Percentiles rank a stretch among this genome's conserved stretches.
These are phyloP conservation scores for Trametes cingulata DNA, from an alignment of 768 basidiomycete genomes.

Conservation along the genomic window DNA sequence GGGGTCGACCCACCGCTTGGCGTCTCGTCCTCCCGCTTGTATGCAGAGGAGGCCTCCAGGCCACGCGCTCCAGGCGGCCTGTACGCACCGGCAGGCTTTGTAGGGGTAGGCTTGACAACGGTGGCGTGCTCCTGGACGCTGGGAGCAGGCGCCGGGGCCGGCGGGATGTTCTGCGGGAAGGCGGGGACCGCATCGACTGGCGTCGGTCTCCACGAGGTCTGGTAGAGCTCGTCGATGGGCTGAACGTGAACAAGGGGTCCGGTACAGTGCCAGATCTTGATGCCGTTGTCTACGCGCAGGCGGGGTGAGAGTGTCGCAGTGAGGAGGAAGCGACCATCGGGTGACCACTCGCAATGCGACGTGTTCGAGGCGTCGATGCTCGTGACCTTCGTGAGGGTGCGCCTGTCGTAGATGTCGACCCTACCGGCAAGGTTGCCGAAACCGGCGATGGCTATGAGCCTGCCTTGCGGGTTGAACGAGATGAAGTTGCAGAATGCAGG, in stretches of 20 bases:
- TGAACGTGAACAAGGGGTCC: conserved; percentile 88
- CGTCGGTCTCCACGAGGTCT: conserved; percentile 79
- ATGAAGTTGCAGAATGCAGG: conserved; percentile 89
- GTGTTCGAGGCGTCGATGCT: conserved; percentile 90
- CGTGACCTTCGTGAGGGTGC: conserved; percentile 75
- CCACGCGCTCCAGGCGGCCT: conserved; percentile 93
- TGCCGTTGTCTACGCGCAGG: conserved; percentile 93
- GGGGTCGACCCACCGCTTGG: conserved; percentile 66
- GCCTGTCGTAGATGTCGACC: conserved; percentile 89
- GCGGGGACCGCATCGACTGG: conserved; percentile 63
- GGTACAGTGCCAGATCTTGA: conserved; percentile 94
- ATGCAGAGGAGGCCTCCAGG: conserved; percentile 82
- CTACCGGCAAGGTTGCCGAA: conserved; percentile 97
- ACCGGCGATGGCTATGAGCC: conserved; percentile 85
- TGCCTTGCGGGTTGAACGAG: conserved; percentile 91
- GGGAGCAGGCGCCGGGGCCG: conserved; percentile 63
- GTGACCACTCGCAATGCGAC: conserved; percentile 93
- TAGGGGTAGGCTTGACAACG: conserved; percentile 52
- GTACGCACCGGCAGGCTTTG: conserved; percentile 85
- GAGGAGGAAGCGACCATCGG: conserved; percentile 88
- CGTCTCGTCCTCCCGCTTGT: conserved; percentile 84
- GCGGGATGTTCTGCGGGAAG: conserved; percentile 67
- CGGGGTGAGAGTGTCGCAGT: conserved; percentile 96
- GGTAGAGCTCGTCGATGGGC: conserved; percentile 84
- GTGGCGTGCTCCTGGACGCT: conserved; percentile 54